phyloP scores from a whole-genome alignment of 352 stramenopile species.

The Elongisporangium prolatum region DNA sequence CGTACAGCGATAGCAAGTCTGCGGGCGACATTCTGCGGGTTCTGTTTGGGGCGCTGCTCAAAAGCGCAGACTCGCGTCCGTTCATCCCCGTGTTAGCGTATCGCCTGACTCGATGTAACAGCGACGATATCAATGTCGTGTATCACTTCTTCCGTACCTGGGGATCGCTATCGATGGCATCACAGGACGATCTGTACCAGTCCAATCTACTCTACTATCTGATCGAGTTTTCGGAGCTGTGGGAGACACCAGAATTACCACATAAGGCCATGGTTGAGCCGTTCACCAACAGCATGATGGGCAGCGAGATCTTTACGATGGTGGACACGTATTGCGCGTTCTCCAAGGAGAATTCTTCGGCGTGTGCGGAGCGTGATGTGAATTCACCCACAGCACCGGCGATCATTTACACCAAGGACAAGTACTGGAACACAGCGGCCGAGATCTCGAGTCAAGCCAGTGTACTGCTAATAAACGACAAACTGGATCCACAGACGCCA shows the following conservation, averaged over 20 bases:
- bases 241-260: slow-evolving; percentile 25
- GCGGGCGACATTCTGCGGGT: slow-evolving; percentile 10
- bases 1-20: slow-evolving; percentile 7
- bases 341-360: slow-evolving; percentile 32
- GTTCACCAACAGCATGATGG: slow-evolving; percentile 20
- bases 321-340: slow-evolving; percentile 50
- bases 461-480: slow-evolving; percentile 43
- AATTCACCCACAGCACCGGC: slow-evolving; percentile 8
- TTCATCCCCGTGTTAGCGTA: slow-evolving; percentile 36
- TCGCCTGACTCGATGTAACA: slow-evolving; percentile 25
- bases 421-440: slow-evolving; percentile 45
- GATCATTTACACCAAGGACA: slow-evolving; percentile 36
- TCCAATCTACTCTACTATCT: slow-evolving; percentile 41
- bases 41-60: slow-evolving; percentile 22
- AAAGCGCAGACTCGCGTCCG: slow-evolving; percentile 7
- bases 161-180: background rate
- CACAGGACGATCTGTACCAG: slow-evolving; percentile 19
- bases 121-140: slow-evolving; percentile 19
- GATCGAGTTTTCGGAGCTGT: slow-evolving; percentile 50
- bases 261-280: slow-evolving; percentile 8
- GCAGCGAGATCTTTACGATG: slow-evolving; percentile 20
- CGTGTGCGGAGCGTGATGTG: slow-evolving; percentile 17
- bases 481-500: slow-evolving; percentile 43
- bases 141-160: slow-evolving; percentile 13
- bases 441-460: slow-evolving; percentile 27